phyloP scores from a whole-genome alignment of 352 stramenopile genomes.

The Pythium rishiriense region DNA sequence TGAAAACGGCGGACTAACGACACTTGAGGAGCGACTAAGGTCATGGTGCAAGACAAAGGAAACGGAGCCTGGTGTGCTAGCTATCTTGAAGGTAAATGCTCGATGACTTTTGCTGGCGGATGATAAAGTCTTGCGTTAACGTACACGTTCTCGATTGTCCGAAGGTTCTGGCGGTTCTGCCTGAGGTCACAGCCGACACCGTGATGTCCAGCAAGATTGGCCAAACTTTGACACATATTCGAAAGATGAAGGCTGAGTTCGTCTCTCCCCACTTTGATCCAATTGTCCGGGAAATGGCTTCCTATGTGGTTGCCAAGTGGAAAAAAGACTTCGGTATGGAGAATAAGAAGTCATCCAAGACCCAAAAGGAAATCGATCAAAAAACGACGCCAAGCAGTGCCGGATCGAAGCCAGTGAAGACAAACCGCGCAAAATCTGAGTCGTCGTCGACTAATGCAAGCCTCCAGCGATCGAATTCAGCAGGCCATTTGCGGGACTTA shows the following conservation, averaged over 20 bases:
- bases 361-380: neutral
- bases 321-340: slow-evolving; percentile 25
- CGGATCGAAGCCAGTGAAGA: neutral
- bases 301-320: slow-evolving; percentile 62
- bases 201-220: slow-evolving; percentile 56
- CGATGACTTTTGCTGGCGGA: neutral
- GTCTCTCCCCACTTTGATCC: slow-evolving; percentile 4
- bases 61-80: slow-evolving; percentile 53
- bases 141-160: neutral
- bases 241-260: slow-evolving; percentile 28
- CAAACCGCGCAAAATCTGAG: slow-evolving; percentile 4
- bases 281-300: slow-evolving; percentile 42
- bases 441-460: neutral
- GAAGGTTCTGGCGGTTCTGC: slow-evolving; percentile 58
- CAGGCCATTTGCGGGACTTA: slow-evolving; percentile 52
- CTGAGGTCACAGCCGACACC: slow-evolving; percentile 44
- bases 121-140: neutral
- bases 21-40: slow-evolving; percentile 43
- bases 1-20: slow-evolving; percentile 43
- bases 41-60: slow-evolving; percentile 50
- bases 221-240: slow-evolving; percentile 43
- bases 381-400: neutral
- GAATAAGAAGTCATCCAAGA: slow-evolving; percentile 6
- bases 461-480: slow-evolving; percentile 55
- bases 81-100: slow-evolving; percentile 58